phyloP scores from a whole-genome alignment of 2,329 filamentous ascomycete species.

The Byssochlamys sp. region DNA sequence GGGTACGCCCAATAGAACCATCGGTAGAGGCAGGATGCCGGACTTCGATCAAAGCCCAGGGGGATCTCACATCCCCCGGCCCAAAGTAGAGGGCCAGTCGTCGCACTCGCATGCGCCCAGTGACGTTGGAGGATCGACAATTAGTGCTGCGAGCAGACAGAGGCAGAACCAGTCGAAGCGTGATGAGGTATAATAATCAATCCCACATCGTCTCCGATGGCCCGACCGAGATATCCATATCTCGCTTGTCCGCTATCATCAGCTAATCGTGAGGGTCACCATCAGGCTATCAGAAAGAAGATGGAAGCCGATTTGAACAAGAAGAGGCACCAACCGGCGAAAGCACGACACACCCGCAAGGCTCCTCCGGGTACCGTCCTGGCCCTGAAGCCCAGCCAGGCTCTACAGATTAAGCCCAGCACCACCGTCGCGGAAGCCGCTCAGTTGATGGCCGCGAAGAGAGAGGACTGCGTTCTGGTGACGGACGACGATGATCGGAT shows the following conservation, averaged over 20 bases:
- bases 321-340: conserved; percentile 73
- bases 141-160: conserved; percentile 79
- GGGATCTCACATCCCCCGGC: conserved; percentile 51
- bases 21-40: conserved; percentile 45
- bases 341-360: conserved; percentile 78
- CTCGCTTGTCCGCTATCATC: conserved; percentile 4
- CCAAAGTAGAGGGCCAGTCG: conserved; percentile 44
- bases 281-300: conserved; percentile 86
- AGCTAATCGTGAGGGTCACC: conserved; percentile 2
- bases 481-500: conserved; percentile 97
- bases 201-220: background rate
- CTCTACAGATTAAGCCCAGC: conserved; percentile 90
- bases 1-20: conserved; percentile 46
- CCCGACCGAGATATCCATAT: conserved; percentile 1
- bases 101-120: conserved; percentile 33
- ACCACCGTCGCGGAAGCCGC: conserved; percentile 93
- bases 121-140: conserved; percentile 54
- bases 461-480: conserved; percentile 93
- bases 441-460: conserved; percentile 96
- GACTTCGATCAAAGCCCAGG: conserved; percentile 44
- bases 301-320: conserved; percentile 96
- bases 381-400: conserved; percentile 85
- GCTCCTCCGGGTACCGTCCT: conserved; percentile 93
- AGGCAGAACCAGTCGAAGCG: conserved; percentile 92
- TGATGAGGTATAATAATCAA: conserved; percentile 74